Base-by-base conservation (phyloP, 2,329 filamentous ascomycete genomes). In the Xylariaceae sp. region DNA sequence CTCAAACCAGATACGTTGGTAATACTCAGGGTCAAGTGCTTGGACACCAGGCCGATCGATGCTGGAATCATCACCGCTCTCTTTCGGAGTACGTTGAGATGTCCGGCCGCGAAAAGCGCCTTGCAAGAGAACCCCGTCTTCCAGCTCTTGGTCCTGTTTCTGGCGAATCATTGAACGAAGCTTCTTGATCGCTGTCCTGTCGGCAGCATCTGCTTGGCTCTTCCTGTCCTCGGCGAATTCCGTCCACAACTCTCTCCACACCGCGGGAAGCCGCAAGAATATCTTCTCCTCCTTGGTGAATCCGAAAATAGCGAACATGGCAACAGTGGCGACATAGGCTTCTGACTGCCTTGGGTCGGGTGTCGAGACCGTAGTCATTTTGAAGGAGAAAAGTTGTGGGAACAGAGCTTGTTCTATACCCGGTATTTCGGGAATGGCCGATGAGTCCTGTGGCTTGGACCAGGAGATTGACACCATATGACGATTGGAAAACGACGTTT, bases 181-280 rank as follows among this genome's bases (percentile, higher is more conserved):
- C 16, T 81, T 77, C 54, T 83, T 86, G 40, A 96, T 75, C 0
- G 78, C 78, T 5, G 76, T 73, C 56, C 90, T 86, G 65, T 96
- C 91, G 30, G 77, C 72, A 21, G 84, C 76, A 66, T 95, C 88
- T 4, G 83, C 73, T 49, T 87, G 78, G 41, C 80, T 81, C 68
- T 90, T 92, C 64, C 85, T 88, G 18, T 79, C 72, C 47, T 85
- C 83, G 0, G 84, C 77, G 54, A 96, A 80, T 66, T 97, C 91
- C 9, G 80, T 79, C 85, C 92, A 96, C 1, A 96, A 74, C 60
- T 95, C 88, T 67, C 89, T 85, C 88, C 90, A 99, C 1, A 82
- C 78, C 0, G 86, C 77, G 3, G 92, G 89, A 15, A 99, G 75
- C 47, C 88, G 82, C 58, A 95, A 69, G 55, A 86, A 87, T 2